Base-by-base conservation (phyloP, 352 stramenopile genomes). In the Globisporangium parvum region DNA sequence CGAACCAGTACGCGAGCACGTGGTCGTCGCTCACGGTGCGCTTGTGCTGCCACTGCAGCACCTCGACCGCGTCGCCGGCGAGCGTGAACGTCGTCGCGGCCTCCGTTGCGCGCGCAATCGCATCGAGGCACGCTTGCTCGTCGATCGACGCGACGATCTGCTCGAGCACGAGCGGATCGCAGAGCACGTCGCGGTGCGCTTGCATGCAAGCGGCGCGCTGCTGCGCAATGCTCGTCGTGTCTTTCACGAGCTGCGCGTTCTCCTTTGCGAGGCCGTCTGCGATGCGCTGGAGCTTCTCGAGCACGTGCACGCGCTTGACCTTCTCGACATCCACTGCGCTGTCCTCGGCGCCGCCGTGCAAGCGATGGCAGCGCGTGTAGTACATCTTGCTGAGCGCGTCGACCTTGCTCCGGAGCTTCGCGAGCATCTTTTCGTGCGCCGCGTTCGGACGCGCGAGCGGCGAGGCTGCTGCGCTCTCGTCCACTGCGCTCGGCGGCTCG, bases 371-470 rank as follows among this genome's bases (percentile, higher is more conserved):
- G 50, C 71, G 76, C 35, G 74, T 70, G 66, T 82, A 87, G 70
- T 87, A 87, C 57, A 85, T 76, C 49, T 69, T 75, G 28, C 70
- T 75, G 20, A 87, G 64, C 39, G 63, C 61, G n/a, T 72, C 62
- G 39, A 87, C 72, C 31, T 80, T 81, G 47, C 59, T 49, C 18
- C 74, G 74, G 45, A 87, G 63, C 55, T 72, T 79, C 40, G 56
- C 65, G n/a, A 87, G 62, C 47, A 67, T 63, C 53, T 75, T 54
- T 40, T 85, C 69, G 18, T 31, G 26, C 26, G 26, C 26, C 26
- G 26, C 26, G 26, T 20, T 50, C 24, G 51, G 53, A 53, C 33
- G 57, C 55, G 26, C 59, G 42, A 39, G 44, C 42, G 20, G 61
- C 1, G 33, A 54, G 49, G 18, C 26, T 31, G 3, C 15, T 14